Base-by-base conservation (phyloP, 305 asterid species). In the Euphrasia arctica region DNA sequence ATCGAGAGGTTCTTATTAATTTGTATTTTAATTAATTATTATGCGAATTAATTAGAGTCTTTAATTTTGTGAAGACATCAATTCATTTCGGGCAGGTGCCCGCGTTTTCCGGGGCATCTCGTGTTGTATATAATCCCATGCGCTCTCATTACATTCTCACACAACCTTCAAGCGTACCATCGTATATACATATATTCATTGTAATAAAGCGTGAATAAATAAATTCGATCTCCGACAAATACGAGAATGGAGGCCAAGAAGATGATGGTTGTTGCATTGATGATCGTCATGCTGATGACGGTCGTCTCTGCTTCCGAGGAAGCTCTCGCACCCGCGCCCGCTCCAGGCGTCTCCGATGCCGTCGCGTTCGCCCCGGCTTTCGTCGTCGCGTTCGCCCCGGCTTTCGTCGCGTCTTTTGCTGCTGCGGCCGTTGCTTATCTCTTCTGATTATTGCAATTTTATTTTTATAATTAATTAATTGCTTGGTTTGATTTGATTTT, bases 191-290 rank as follows among this genome's bases (percentile, higher is more conserved):
- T 4, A 48, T 45, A 48, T 48, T 13, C 52, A 48, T 13, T 48
- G 18, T 12, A 47, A 47, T 3, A 47, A 5, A 47, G 13, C 52
- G 2, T 39, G 1, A 0, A 32, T 32, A 47, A 9, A 11, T 10
- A 9, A 43, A 10, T 43, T 41, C 5, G 36, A 3, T 31, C 42
- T 43, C 13, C 4, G 13, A 43, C 50, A 43, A 7, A 45, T 9
- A 45, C 15, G 10, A 48, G 12, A 48, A 48, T 48, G 52, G 52
- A 48, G 52, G 52, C 52, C 52, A 48, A 12, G 52, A 48, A 48
- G 52, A 48, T 48, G 52, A 48, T 48, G 52, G 22, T 14, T 13
- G 18, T 48, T 48, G 52, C 52, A 4, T 48, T 48, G 52, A 48
- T 48, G 52, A 13, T 48, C 18, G 22, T 48, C 12, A 48, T 48